Evolutionary conservation across 345 rosid species (phyloP).

Genomic region (Crucihimalaya himalaica): DNA sequence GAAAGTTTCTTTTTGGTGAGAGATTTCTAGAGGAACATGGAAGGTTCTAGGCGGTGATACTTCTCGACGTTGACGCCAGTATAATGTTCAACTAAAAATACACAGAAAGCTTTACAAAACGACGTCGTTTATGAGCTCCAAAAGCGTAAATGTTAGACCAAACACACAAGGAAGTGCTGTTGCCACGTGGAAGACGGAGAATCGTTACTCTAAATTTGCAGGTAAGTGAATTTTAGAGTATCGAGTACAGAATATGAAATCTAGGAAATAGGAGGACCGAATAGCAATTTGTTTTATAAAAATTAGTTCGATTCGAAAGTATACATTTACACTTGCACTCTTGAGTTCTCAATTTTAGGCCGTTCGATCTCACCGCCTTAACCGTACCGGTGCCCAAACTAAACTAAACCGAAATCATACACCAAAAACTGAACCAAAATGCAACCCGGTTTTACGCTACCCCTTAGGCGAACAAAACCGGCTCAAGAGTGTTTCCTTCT

Average conservation of each 20-base stretch:
- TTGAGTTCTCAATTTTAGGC: neutral
- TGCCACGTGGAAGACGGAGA: conserved; percentile 27
- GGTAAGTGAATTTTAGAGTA: neutral
- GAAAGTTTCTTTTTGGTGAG: neutral
- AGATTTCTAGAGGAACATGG: conserved; percentile 22
- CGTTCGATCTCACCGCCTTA: conserved; percentile 1
- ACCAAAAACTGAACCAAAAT: neutral
- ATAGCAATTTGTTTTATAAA: neutral
- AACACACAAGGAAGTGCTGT: neutral
- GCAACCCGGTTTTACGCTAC: neutral
- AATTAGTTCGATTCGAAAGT: neutral
- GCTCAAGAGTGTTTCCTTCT: neutral
- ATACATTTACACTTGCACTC: neutral
- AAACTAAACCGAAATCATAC: neutral
- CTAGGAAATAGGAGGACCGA: neutral
- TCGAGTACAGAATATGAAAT: neutral
- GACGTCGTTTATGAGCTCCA: neutral
- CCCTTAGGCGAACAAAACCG: neutral
- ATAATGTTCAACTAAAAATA: neutral
- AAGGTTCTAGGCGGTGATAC: conserved; percentile 43
- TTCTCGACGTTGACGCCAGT: conserved; percentile 24
- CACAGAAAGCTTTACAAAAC: neutral
- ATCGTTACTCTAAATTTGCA: neutral
- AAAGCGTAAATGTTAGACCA: neutral
- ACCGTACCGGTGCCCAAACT: neutral